A percentile compares a stretch with the other conserved stretches of the same genome.
phyloP scores from a whole-genome alignment of 1,139 yeast genomes.

The Eremothecium cymbalariae region DNA sequence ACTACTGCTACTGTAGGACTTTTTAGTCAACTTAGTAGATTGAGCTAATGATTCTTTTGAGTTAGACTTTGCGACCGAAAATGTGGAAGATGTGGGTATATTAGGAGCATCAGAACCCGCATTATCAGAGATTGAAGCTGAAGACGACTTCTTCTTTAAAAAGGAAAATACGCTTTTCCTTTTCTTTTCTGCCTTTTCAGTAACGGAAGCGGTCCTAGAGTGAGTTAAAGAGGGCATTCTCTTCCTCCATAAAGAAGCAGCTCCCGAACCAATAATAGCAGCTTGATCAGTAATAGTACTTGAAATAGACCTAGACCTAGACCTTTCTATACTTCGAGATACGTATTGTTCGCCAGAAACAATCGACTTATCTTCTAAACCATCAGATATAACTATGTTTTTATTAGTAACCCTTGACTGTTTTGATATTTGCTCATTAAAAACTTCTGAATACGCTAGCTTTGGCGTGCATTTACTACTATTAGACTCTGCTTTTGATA shows the following conservation, averaged over 20 bases:
- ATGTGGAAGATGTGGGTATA: constrained; percentile 16
- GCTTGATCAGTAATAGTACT: constrained; percentile 1
- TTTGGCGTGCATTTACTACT: too few relatives aligned
- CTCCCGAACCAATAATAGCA: background rate
- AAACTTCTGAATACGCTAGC: too few relatives aligned
- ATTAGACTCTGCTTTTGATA: too few relatives aligned
- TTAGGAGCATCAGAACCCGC: background rate
- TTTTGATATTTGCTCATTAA: too few relatives aligned
- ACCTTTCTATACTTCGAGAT: background rate
- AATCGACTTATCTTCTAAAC: too few relatives aligned
- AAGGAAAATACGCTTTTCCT: constrained; percentile 34
- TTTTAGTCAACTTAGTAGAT: constrained; percentile 19
- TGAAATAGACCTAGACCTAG: background rate
- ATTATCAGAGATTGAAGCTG: constrained; percentile 11
- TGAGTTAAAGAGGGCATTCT: background rate
- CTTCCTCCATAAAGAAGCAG: background rate
- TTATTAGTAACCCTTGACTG: too few relatives aligned
- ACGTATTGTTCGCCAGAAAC: too few relatives aligned
- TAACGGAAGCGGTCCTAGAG: background rate
- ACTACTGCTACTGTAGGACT: constrained; percentile 24
- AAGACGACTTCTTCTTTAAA: constrained; percentile 23
- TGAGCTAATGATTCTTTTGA: constrained; percentile 10
- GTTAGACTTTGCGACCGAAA: constrained; percentile 10
- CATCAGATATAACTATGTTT: too few relatives aligned
- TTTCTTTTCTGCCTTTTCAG: background rate